Evolutionary conservation across 768 basidiomycete genomes (phyloP).

Genomic region (Russula vinacea): DNA sequence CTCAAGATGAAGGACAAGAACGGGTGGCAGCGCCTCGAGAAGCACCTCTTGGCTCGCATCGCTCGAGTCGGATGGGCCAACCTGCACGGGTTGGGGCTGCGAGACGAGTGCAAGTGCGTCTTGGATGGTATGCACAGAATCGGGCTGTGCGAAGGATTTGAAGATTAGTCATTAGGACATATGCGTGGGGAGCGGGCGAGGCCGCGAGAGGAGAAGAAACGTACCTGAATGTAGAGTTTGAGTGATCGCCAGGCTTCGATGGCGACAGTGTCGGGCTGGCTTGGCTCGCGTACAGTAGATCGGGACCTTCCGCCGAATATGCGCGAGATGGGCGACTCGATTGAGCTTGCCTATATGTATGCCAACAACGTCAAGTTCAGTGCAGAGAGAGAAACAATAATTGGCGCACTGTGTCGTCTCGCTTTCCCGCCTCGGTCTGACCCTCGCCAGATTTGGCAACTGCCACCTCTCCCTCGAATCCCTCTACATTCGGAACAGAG

Average conservation of each 20-base stretch:
- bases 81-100: conserved; percentile 75
- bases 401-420: conserved; percentile 70
- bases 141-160: conserved; percentile 45
- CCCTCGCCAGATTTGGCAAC: conserved; percentile 41
- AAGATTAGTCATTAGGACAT: not conserved
- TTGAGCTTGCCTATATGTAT: conserved; percentile 52
- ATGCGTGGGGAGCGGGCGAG: too few species aligned
- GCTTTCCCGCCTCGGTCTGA: conserved; percentile 70
- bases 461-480: conserved; percentile 40
- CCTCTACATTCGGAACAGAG: conserved; percentile 40
- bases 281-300: conserved; percentile 74
- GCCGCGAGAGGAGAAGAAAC: conserved; percentile 17
- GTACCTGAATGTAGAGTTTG: conserved; percentile 83
- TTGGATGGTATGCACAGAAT: conserved; percentile 70
- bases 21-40: conserved; percentile 78
- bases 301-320: conserved; percentile 94
- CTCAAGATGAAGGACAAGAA: conserved; percentile 86
- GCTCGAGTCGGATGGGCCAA: conserved; percentile 42
- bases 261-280: conserved; percentile 80
- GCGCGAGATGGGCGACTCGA: conserved; percentile 83
- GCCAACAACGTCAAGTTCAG: conserved; percentile 6
- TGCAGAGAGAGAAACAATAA: not conserved
- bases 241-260: conserved; percentile 91
- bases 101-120: conserved; percentile 80
- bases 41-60: conserved; percentile 73